These are phyloP conservation scores for Canavalia gladiata DNA, from an alignment of 306 rosid species.

Conservation along the genomic window DNA sequence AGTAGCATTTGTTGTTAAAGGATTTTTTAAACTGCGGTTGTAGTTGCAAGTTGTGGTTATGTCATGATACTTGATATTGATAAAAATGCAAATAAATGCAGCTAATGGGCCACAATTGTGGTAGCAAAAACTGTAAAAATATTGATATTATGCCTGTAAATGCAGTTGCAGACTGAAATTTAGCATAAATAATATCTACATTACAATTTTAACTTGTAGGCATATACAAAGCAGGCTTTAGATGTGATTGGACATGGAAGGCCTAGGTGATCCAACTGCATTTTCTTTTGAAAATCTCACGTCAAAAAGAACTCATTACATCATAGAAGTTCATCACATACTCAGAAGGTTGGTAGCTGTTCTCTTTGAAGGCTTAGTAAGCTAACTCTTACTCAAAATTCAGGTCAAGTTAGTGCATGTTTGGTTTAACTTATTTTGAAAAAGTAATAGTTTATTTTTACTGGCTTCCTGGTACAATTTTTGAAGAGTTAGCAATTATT, in stretches of 20 bases:
- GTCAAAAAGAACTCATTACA: conserved; percentile 5
- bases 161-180: too few species aligned
- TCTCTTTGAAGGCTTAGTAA: conserved; percentile 35
- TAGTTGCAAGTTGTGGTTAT: too few species aligned
- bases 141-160: too few species aligned
- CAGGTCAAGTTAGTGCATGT: neutral
- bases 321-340: conserved; percentile 22
- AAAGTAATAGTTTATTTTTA: too few species aligned
- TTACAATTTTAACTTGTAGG: conserved; percentile 8
- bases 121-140: too few species aligned
- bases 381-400: conserved; percentile 25
- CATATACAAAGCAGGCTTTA: conserved; percentile 30
- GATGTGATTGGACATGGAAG: conserved; percentile 6
- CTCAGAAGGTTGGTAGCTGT: conserved; percentile 24
- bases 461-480: too few species aligned
- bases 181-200: neutral
- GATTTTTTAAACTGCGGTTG: neutral
- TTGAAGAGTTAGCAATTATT: too few species aligned
- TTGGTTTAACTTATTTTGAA: too few species aligned
- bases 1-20: conserved; percentile 28
- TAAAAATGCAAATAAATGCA: too few species aligned
- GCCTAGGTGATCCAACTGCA: conserved; percentile 6
- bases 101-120: too few species aligned
- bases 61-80: too few species aligned
- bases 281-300: conserved; percentile 5